A percentile compares a stretch with the other conserved stretches of the same genome.
phyloP scores from a whole-genome alignment of 2,329 filamentous ascomycete species.

The Tympanopsis confertula region DNA sequence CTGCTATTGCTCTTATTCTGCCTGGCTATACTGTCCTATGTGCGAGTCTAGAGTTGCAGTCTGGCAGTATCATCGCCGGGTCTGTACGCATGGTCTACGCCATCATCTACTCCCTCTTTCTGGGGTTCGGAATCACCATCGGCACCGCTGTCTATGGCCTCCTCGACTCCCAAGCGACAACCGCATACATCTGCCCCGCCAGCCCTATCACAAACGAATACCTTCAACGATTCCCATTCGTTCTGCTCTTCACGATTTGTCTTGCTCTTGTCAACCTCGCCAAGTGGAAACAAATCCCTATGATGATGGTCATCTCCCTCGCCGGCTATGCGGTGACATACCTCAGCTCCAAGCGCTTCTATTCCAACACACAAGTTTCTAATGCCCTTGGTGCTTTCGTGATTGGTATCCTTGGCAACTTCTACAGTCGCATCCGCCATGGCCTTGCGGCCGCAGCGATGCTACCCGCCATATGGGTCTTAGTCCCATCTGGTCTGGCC shows the following conservation, averaged over 20 bases:
- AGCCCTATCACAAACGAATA: constrained; percentile 28
- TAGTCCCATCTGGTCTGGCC: constrained; percentile 52
- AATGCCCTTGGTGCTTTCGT: constrained; percentile 68
- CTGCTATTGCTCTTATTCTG: constrained; percentile 65
- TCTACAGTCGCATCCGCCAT: constrained; percentile 52
- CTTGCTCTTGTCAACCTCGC: constrained; percentile 71
- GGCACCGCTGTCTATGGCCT: constrained; percentile 39
- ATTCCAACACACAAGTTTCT: constrained; percentile 60
- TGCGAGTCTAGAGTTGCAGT: constrained; percentile 37
- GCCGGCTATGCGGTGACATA: constrained; percentile 67
- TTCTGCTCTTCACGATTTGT: constrained; percentile 56
- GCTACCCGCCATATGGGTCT: constrained; percentile 73
- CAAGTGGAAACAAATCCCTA: constrained; percentile 65
- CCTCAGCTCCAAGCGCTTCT: constrained; percentile 56
- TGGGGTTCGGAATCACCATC: constrained; percentile 39
- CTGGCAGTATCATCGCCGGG: constrained; percentile 34
- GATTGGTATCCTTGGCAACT: constrained; percentile 67
- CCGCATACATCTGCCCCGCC: constrained; percentile 30
- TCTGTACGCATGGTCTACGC: constrained; percentile 40
- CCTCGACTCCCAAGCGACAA: constrained; percentile 30
- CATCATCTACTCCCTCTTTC: constrained; percentile 37
- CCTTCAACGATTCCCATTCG: constrained; percentile 42
- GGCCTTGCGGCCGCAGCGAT: constrained; percentile 75
- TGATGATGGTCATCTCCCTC: constrained; percentile 65
- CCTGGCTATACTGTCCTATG: constrained; percentile 49